These are phyloP conservation scores for Amaranthus tricolor DNA, from an alignment of 179 eudicot genomes.

Conservation along the genomic window DNA sequence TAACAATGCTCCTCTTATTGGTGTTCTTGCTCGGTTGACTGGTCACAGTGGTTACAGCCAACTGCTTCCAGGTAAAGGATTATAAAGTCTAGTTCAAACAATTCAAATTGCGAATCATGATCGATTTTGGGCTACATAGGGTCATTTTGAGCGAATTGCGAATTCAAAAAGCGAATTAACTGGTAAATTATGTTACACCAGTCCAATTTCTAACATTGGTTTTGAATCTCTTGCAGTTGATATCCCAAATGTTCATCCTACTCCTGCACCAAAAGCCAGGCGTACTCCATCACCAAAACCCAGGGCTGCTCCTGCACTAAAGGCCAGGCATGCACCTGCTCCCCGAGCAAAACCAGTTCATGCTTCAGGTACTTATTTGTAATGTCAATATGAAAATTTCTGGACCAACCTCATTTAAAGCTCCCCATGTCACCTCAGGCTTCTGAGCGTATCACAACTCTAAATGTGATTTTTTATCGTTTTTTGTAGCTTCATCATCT, in stretches of 20 bases:
- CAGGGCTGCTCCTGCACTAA: conserved; percentile 34
- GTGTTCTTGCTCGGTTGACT: conserved; percentile 56
- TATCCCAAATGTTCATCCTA: conserved; percentile 32
- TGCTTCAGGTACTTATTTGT: conserved; percentile 46
- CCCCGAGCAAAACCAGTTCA: conserved; percentile 22
- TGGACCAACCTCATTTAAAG: neutral
- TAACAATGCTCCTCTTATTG: conserved; percentile 54
- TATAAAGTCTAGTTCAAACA: neutral
- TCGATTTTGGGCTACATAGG: too few species aligned
- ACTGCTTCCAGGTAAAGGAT: conserved; percentile 60
- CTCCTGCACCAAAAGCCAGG: conserved; percentile 17
- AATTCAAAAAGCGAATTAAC: too few species aligned
- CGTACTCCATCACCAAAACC: conserved; percentile 40
- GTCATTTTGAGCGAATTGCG: too few species aligned
- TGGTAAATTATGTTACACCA: neutral
- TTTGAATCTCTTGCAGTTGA: conserved; percentile 37
- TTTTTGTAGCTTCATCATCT: conserved; percentile 45
- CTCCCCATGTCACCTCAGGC: too few species aligned
- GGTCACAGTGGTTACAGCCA: conserved; percentile 83
- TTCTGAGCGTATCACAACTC: neutral
- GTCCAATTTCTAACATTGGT: neutral
- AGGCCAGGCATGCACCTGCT: conserved; percentile 12
- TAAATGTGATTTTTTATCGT: conserved; percentile 6
- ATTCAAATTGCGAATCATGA: too few species aligned
- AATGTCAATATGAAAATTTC: neutral